Conservation (phyloP, 1,284 basidiomycete genomes). For the Somion occarium region DNA sequence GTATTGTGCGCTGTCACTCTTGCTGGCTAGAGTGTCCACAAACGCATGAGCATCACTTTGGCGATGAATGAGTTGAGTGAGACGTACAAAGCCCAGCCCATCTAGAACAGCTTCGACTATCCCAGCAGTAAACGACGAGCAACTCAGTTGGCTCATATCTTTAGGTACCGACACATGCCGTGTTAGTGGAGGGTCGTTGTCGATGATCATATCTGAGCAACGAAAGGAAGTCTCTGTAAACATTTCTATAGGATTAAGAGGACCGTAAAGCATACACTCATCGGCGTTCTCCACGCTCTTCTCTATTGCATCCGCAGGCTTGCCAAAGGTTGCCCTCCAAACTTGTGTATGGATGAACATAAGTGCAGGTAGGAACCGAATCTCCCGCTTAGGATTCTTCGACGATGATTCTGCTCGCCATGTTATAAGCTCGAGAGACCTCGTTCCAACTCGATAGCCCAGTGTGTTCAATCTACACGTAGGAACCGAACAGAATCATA, state of each 20-base stretch:
- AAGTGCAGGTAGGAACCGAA: slow-evolving; percentile 81
- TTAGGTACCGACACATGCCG: slow-evolving; percentile 90
- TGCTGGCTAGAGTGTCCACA: slow-evolving; percentile 63
- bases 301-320: slow-evolving; percentile 91
- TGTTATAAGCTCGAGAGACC: slow-evolving; percentile 76
- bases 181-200: slow-evolving; percentile 92
- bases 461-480: slow-evolving; percentile 75
- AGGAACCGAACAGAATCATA: too few species aligned
- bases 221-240: slow-evolving; percentile 5
- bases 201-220: slow-evolving; percentile 90
- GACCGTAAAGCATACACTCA: slow-evolving; percentile 90
- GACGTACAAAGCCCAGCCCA: slow-evolving; percentile 89
- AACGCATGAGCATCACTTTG: not conserved
- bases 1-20: slow-evolving; percentile 96
- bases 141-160: slow-evolving; percentile 91
- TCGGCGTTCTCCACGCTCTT: slow-evolving; percentile 94
- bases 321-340: slow-evolving; percentile 92
- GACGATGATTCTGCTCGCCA: slow-evolving; percentile 67
- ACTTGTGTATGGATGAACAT: slow-evolving; percentile 92
- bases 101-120: slow-evolving; percentile 97
- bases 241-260: not conserved
- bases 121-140: slow-evolving; percentile 95
- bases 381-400: slow-evolving; percentile 85
- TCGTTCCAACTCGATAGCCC: slow-evolving; percentile 84
- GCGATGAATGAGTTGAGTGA: slow-evolving; percentile 9